Percentiles rank a stretch among this genome's conserved stretches.
These are phyloP conservation scores for Claviceps sp. DNA, from an alignment of 2,329 filamentous ascomycete species.

Conservation along the genomic window DNA sequence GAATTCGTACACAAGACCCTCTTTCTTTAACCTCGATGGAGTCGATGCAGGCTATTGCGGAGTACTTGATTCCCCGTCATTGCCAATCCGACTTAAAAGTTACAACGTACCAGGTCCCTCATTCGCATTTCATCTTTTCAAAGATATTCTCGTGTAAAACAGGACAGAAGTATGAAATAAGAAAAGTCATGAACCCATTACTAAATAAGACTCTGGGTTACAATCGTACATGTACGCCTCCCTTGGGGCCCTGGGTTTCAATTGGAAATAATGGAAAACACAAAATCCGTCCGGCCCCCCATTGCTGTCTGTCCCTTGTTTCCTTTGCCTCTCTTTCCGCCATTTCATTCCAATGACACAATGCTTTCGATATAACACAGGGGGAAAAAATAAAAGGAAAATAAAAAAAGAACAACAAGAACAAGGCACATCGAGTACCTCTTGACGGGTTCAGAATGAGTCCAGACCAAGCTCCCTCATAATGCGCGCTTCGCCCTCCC, in stretches of 20 bases:
- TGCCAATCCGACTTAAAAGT: no score
- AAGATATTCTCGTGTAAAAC: conserved; percentile 17
- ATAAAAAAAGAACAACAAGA: neutral
- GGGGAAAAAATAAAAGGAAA: neutral
- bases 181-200: conserved; percentile 4
- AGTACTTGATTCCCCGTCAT: no score
- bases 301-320: conserved; percentile 4
- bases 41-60: no score
- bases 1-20: no score
- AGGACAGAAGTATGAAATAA: conserved; percentile 12
- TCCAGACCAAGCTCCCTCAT: conserved; percentile 9
- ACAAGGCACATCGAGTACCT: neutral
- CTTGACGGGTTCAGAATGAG: conserved; percentile 3
- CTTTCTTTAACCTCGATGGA: no score
- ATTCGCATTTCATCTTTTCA: conserved; percentile 8
- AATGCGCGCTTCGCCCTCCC: conserved; percentile 7
- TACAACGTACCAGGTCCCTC: no score
- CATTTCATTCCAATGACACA: conserved; percentile 6
- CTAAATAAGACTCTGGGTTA: conserved; percentile 9
- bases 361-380: conserved; percentile 11
- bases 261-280: conserved; percentile 4
- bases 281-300: conserved; percentile 6
- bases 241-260: conserved; percentile 6
- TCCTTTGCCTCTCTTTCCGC: conserved; percentile 4
- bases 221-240: conserved; percentile 25